Conservation (phyloP, 176 grass and related monocot genomes). For the Cenchrus americanus region DNA sequence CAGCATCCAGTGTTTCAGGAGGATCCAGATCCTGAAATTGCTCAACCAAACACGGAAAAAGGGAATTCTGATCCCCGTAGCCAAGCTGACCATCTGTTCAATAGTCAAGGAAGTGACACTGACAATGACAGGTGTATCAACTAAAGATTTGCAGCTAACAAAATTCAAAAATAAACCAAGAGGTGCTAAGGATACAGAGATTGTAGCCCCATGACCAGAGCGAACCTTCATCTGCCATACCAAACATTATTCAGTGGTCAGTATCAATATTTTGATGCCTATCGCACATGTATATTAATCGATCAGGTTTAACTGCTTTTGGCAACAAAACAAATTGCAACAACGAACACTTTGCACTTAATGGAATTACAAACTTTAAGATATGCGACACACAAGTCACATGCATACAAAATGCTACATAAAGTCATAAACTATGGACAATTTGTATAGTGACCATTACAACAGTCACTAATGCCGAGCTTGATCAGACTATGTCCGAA, state of each 20-base stretch:
- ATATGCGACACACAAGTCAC: slow-evolving; percentile 1
- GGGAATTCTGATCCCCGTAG: slow-evolving; percentile 72
- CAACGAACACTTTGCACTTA: background rate
- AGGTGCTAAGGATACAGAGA: slow-evolving; percentile 82
- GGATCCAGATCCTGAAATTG: slow-evolving; percentile 73
- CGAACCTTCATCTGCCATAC: slow-evolving; percentile 82
- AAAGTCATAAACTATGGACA: background rate
- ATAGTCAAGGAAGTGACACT: slow-evolving; percentile 56
- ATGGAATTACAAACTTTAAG: background rate
- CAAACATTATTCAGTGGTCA: slow-evolving; percentile 41
- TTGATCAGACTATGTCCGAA: background rate
- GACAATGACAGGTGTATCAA: slow-evolving; percentile 14
- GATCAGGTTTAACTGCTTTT: slow-evolving; percentile 14
- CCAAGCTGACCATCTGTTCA: slow-evolving; percentile 86
- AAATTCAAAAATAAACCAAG: slow-evolving; percentile 13
- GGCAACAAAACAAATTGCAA: background rate
- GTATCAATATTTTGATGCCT: background rate
- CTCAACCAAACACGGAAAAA: slow-evolving; percentile 76
- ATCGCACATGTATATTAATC: background rate
- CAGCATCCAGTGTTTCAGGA: slow-evolving; percentile 53
- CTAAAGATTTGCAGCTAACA: slow-evolving; percentile 9
- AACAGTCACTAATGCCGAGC: background rate
- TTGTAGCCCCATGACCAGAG: slow-evolving; percentile 99
- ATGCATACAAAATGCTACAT: slow-evolving; percentile 26
- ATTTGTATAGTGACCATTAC: background rate